Conservation (phyloP, 371 early-diverging fungal species). For the Rhizopus microsporus region DNA sequence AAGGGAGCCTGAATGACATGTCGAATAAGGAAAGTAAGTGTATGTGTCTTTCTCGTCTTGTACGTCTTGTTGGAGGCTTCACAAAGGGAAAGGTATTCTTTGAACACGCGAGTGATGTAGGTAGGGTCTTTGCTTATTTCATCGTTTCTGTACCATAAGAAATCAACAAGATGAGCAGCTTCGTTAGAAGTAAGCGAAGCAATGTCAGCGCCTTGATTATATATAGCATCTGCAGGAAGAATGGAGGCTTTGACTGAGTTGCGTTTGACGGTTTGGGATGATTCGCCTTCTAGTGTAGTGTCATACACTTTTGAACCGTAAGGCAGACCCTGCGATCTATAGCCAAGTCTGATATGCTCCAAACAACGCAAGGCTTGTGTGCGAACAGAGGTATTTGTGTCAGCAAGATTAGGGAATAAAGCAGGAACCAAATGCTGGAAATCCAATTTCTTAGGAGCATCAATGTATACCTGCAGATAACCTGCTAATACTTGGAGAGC, state of each 20-base stretch:
- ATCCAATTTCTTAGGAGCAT: constrained; percentile 46
- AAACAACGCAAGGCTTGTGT: constrained; percentile 59
- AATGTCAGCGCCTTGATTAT: constrained; percentile 38
- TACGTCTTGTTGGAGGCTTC: constrained; percentile 31
- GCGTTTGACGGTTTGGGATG: constrained; percentile 20
- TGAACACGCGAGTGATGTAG: constrained; percentile 29
- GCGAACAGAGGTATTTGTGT: constrained; percentile 57
- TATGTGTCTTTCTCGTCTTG: constrained; percentile 29
- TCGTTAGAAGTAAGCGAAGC: constrained; percentile 55
- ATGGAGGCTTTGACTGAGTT: constrained; percentile 44
- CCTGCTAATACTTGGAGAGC: constrained; percentile 66
- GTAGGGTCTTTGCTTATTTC: constrained; percentile 41
- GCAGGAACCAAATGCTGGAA: constrained; percentile 83
- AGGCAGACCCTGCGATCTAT: constrained; percentile 31
- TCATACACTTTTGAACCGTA: constrained; percentile 45
- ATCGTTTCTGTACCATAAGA: constrained; percentile 40
- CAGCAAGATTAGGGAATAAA: constrained; percentile 66
- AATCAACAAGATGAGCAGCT: constrained; percentile 54
- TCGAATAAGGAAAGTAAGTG: constrained; percentile 70
- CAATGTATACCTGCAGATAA: constrained; percentile 52
- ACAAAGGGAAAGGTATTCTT: constrained; percentile 30
- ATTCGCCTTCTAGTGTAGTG: constrained; percentile 24
- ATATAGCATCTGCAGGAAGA: constrained; percentile 50
- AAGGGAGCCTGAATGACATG: constrained; percentile 59
- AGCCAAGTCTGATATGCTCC: constrained; percentile 47